These are phyloP conservation scores for Limtongia smithiae DNA, from an alignment of 805 yeast species.

Conservation along the genomic window DNA sequence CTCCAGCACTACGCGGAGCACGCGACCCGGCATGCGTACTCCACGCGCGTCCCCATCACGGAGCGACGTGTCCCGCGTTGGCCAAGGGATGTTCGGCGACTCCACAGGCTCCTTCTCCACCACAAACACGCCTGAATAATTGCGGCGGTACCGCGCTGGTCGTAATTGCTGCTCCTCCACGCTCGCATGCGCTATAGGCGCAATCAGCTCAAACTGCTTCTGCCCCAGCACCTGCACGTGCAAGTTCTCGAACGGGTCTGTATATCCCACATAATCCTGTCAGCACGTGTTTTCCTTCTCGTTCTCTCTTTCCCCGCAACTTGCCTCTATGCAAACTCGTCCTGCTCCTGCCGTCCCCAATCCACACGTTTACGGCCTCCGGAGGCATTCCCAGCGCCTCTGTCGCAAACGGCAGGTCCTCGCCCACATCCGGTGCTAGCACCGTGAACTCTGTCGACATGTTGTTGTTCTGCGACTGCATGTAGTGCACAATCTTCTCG, in stretches of 20 bases:
- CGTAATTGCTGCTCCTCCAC: slow-evolving; percentile 19
- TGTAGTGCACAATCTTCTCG: slow-evolving; percentile 31
- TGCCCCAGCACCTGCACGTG: slow-evolving; percentile 38
- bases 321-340: slow-evolving; percentile 28
- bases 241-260: slow-evolving; percentile 40
- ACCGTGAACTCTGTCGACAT: slow-evolving; percentile 32
- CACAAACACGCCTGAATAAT: too few relatives aligned
- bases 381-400: slow-evolving; percentile 32
- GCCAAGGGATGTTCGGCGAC: too few relatives aligned
- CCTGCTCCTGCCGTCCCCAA: slow-evolving; percentile 36
- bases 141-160: too few relatives aligned
- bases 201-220: slow-evolving; percentile 37
- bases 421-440: slow-evolving; percentile 26
- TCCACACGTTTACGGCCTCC: slow-evolving; percentile 42
- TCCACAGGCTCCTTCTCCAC: too few relatives aligned
- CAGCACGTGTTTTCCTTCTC: too few relatives aligned
- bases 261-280: too few relatives aligned
- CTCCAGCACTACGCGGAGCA: slow-evolving; percentile 32
- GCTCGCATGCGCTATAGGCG: slow-evolving; percentile 33
- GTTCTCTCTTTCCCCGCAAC: not conserved
- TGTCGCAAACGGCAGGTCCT: slow-evolving; percentile 26
- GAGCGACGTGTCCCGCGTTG: too few relatives aligned
- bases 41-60: too few relatives aligned
- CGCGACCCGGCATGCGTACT: too few relatives aligned
- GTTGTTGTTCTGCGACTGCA: slow-evolving; percentile 42